Conservation (phyloP, 1,284 basidiomycete genomes). For the Ganoderma sinense region DNA sequence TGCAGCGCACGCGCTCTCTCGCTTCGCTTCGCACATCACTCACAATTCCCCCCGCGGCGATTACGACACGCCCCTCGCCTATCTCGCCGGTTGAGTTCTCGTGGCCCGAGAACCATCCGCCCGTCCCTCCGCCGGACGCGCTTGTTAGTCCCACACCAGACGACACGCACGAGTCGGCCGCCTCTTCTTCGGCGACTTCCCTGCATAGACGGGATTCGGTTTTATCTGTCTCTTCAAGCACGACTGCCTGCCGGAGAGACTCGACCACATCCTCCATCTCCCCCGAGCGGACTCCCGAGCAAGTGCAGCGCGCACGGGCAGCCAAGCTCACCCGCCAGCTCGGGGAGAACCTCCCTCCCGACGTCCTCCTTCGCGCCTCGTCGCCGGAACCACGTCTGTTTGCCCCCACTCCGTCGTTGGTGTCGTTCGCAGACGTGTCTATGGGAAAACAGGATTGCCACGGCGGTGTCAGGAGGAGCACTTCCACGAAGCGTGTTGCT, state of each 20-base stretch:
- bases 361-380: slow-evolving; percentile 42
- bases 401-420: slow-evolving; percentile 21
- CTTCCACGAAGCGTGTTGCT: slow-evolving; percentile 29
- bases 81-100: slow-evolving; percentile 33
- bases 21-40: slow-evolving; percentile 34
- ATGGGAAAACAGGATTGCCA: slow-evolving; percentile 18
- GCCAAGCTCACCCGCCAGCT: slow-evolving; percentile 50
- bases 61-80: slow-evolving; percentile 16
- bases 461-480: slow-evolving; percentile 24
- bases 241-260: slow-evolving; percentile 13
- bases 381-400: slow-evolving; percentile 28
- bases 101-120: slow-evolving; percentile 23
- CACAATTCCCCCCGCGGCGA: slow-evolving; percentile 24
- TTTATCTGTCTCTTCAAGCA: slow-evolving; percentile 7
- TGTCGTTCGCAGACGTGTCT: slow-evolving; percentile 22
- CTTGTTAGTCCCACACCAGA: slow-evolving; percentile 9
- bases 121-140: slow-evolving; percentile 19
- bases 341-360: slow-evolving; percentile 48
- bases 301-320: slow-evolving; percentile 42
- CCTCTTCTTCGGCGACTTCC: slow-evolving; percentile 14
- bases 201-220: slow-evolving; percentile 27
- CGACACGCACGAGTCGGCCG: slow-evolving; percentile 2
- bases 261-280: slow-evolving; percentile 32
- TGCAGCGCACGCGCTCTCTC: slow-evolving; percentile 38
- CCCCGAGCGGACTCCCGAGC: slow-evolving; percentile 33